Base-by-base conservation (phyloP, 768 basidiomycete genomes). In the Austroboletus festivus region DNA sequence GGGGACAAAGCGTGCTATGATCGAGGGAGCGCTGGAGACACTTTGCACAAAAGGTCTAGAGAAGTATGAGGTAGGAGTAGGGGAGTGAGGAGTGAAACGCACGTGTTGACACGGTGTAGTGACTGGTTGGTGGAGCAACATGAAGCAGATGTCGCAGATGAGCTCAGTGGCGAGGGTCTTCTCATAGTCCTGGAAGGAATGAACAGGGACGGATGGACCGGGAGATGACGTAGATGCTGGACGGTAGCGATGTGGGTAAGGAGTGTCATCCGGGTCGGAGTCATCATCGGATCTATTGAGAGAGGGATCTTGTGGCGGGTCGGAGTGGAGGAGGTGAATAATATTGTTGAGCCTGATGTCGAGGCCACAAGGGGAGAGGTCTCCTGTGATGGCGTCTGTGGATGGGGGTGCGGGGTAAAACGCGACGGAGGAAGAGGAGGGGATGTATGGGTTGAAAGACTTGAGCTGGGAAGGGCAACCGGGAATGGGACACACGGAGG, bases 81-180 rank as follows among this genome's bases (percentile, higher is more conserved):
- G 45, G 42, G 37, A 39, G 30, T 46, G 47, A 16, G 31, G 40
- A 41, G 44, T 46, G 28, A 30, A 49, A 76, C 85, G 61, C 62
- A 89, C 91, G 70, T 98, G 95, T 67, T 97, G 94, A 68, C 95
- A 97, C 12, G 91, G 89, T 3, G 94, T 89, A 15, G 95, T 97
- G 43, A 93, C 76, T 5, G 95, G 93, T 54, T 90, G 82, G 69
- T 83, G 83, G 55, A 93, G 74, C 33, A 96, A 71, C 61, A 78
- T 77, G 62, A 88, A 88, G 69, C 95, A 98, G 28, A 98, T 93
- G 66, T 93, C 89, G 67, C 95, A 98, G 18, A 81, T 85, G 46
- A 95, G 75, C 56, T 93, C 86, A 11, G 76, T 58, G 12, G 44
- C n/a, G 44, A 88, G 74, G 22, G 81, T 78, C 62, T 86, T 86